Evolutionary conservation across 768 basidiomycete genomes (phyloP).

Genomic region (Lactarius evosmus): DNA sequence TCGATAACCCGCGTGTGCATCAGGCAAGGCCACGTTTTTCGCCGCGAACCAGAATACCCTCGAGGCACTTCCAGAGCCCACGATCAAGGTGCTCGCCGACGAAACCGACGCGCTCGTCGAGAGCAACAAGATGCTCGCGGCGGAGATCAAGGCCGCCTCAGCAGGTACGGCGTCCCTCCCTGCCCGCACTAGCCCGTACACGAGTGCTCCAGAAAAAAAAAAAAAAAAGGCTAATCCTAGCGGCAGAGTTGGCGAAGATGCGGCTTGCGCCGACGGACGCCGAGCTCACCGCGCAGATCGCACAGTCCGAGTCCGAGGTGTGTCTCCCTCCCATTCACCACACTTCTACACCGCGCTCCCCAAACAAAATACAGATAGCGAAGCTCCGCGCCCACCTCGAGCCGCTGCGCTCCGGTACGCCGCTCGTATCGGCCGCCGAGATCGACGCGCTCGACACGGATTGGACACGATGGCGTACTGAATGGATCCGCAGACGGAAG

Average conservation of each 20-base stretch:
- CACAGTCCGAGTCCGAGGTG: constrained; percentile 53
- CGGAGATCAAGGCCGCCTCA: constrained; percentile 49
- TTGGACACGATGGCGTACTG: constrained; percentile 75
- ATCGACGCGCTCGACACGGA: constrained; percentile 65
- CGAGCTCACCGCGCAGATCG: constrained; percentile 57
- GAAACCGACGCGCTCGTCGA: constrained; percentile 59
- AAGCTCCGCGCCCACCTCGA: constrained; percentile 49
- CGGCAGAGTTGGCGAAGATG: constrained; percentile 60
- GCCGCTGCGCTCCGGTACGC: constrained; percentile 65
- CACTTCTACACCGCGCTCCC: background rate
- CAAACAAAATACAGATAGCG: constrained; percentile 42
- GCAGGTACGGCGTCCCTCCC: constrained; percentile 39
- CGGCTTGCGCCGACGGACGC: constrained; percentile 66
- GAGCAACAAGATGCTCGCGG: constrained; percentile 50
- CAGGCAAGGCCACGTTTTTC: constrained; percentile 85
- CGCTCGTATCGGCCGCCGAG: constrained; percentile 68
- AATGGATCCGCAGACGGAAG: constrained; percentile 77
- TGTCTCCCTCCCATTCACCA: constrained; percentile 31
- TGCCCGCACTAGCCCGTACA: constrained; percentile 16
- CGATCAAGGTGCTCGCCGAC: constrained; percentile 55
- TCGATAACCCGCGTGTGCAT: background rate
- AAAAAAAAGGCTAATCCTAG: constrained; percentile 19
- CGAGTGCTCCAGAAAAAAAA: constrained; percentile 23
- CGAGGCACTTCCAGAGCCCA: constrained; percentile 58
- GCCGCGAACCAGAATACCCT: constrained; percentile 78